Evolutionary conservation across 306 rosid species (phyloP), one percentile per base, ranked within the genome.

Genomic region (Cicer yamashitae): DNA sequence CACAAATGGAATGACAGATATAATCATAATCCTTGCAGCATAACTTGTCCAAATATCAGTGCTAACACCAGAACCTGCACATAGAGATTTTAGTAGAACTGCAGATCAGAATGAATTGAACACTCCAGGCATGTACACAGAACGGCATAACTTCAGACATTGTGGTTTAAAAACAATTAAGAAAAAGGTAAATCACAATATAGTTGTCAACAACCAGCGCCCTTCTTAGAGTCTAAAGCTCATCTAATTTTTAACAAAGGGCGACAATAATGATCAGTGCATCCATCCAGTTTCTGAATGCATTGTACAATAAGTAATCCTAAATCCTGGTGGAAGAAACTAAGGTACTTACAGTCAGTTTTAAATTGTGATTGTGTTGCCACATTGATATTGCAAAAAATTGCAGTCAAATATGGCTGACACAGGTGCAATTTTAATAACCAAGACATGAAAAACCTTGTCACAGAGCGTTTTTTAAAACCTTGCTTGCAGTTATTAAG

Each of bases 11-110:
- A 92, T 22, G 70, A 90, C 79, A 56, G 98, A 96, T 76, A 89
- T 2, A 68, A 81, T 81, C 99, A 96, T 92, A 71, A 96, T 90
- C 74, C 39, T 86, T 61, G 98, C 99, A 62, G 97, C 88, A 79
- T 92, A 96, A 70, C 88, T 85, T 68, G 99, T 92, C 99, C 97
- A 92, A 60, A 90, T 89, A 83, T 96, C 99, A 54, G 98, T 92
- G 68, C 97, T 90, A 66, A 96, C 88, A 70, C 99, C 99, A 88
- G 99, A 90, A 73, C 90, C 99, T 96, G 89, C 83, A 86, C 54
- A 70, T 6, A 43, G 74, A 81, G 38, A 78, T 37, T 74, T 59
- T 43, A 46, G 75, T 52, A 45, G 22, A 30, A 18, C 73, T 4
- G 70, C 50, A 53, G 38, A 47, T 71, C 62, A 43, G 71, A 69